Base-by-base conservation (phyloP, 78 protist species). In the Guillardia theta region DNA sequence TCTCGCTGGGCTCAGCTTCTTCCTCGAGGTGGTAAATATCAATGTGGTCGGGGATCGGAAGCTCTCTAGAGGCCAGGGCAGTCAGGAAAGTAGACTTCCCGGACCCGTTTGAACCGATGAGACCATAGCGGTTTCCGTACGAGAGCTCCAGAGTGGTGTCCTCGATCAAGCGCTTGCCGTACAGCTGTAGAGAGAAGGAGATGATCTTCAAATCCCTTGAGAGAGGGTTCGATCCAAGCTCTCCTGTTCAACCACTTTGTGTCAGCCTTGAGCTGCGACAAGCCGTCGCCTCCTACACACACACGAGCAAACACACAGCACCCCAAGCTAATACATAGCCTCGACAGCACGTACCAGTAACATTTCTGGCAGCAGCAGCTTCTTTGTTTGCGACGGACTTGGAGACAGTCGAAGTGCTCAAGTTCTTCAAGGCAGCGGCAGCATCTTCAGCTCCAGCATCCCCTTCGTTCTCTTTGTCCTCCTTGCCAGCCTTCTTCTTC, bases 1-100 rank as follows among this genome's bases (percentile, higher is more conserved):
- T 33, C 19, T 94, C 95, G 53, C 77, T 24, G 1, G 95, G 92
- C 45, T 62, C 50, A 5, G 70, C 97, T 88, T 95, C 97, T 50
- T 64, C 77, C 64, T 94, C 93, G 24, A 95, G 64, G 50, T 70
- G 93, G 88, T 50, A 90, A 37, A 95, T 88, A 45, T 90, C 93
- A 4, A 94, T 0, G 92, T 37, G 54, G 43, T n/a, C 48, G 2
- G 95, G 90, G 43, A 95, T 88, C 33, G 88, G 77, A 21, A 95
- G 90, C 93, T 50, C 46, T 8, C 95, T 76, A 18, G 76, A 8
- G 8, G 93, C 95, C 22, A 93, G 70, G 41, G 50, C 19, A 53
- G 54, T 46, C 48, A 93, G 53, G 33, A 93, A 30, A 12, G 90
- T 93, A 18, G 92, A 21, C 92, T 93, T 80, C 5, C 95, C 93